These are phyloP conservation scores for Toxicodendron radicans DNA, from an alignment of 345 rosid species.

Conservation along the genomic window DNA sequence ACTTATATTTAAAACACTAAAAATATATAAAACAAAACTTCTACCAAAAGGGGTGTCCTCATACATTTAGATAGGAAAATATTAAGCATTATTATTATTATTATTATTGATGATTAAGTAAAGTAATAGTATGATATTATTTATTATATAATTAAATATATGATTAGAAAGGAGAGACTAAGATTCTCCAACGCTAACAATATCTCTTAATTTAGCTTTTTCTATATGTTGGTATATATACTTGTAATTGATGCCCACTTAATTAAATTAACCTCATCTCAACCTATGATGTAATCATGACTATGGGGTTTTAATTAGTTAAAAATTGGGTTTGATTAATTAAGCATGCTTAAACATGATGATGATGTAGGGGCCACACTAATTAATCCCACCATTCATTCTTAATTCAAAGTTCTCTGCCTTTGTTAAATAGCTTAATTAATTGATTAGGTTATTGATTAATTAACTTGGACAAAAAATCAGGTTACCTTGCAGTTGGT, in stretches of 20 bases:
- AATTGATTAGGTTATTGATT: too few species aligned
- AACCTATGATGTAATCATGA: not conserved
- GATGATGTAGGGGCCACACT: slow-evolving; percentile 17
- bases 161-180: not conserved
- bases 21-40: too few species aligned
- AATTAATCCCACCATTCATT: not conserved
- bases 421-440: not conserved
- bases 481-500: not conserved
- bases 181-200: slow-evolving; percentile 2
- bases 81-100: too few species aligned
- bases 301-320: too few species aligned
- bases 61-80: too few species aligned
- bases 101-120: not conserved
- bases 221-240: not conserved
- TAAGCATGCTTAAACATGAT: slow-evolving; percentile 30
- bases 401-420: not conserved
- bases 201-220: slow-evolving; percentile 13
- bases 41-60: too few species aligned
- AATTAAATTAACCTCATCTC: not conserved
- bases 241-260: slow-evolving; percentile 7
- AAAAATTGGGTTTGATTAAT: too few species aligned
- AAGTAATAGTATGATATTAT: not conserved
- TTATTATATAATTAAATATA: not conserved
- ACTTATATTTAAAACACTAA: too few species aligned
- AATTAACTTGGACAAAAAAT: too few species aligned